Conservation (phyloP, 164 flowering plant genomes). For the Berberis thunbergii region DNA sequence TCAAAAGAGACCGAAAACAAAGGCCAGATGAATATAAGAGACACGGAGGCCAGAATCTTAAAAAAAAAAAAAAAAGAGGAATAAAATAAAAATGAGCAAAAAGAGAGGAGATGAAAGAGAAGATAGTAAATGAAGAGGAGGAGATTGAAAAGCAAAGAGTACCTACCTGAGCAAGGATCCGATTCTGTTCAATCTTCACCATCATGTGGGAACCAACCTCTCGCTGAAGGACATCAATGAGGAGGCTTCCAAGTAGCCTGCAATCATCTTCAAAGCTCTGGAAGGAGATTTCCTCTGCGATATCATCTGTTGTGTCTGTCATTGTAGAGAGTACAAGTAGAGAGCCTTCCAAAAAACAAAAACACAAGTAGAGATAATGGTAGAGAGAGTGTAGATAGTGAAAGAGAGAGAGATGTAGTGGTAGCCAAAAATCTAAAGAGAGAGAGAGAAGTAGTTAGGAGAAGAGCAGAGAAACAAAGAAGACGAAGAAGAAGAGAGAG, state of each 20-base stretch:
- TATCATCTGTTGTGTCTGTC: slow-evolving; percentile 85
- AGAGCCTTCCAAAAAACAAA: too few relatives aligned
- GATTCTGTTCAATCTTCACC: slow-evolving; percentile 53
- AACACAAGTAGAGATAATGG: too few relatives aligned
- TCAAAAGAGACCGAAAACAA: not conserved
- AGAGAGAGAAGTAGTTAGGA: too few relatives aligned
- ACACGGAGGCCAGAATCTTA: not conserved
- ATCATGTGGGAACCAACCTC: slow-evolving; percentile 49
- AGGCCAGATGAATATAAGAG: not conserved
- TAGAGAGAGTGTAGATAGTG: too few relatives aligned
- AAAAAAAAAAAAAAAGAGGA: not conserved
- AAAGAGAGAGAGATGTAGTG: too few relatives aligned
- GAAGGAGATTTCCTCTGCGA: slow-evolving; percentile 81
- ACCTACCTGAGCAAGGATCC: slow-evolving; percentile 66
- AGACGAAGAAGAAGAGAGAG: too few relatives aligned
- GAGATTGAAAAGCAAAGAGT: not conserved
- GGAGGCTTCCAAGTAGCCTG: slow-evolving; percentile 52
- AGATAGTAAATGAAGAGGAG: not conserved
- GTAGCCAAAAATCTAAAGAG: too few relatives aligned
- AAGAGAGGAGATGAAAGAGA: not conserved
- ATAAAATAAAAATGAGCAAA: not conserved
- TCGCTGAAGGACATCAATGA: slow-evolving; percentile 64
- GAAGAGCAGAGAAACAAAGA: too few relatives aligned
- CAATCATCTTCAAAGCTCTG: slow-evolving; percentile 81
- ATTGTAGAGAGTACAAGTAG: slow-evolving; percentile 13